Conservation (phyloP, 768 basidiomycete species). For the Mycena haematopus region DNA sequence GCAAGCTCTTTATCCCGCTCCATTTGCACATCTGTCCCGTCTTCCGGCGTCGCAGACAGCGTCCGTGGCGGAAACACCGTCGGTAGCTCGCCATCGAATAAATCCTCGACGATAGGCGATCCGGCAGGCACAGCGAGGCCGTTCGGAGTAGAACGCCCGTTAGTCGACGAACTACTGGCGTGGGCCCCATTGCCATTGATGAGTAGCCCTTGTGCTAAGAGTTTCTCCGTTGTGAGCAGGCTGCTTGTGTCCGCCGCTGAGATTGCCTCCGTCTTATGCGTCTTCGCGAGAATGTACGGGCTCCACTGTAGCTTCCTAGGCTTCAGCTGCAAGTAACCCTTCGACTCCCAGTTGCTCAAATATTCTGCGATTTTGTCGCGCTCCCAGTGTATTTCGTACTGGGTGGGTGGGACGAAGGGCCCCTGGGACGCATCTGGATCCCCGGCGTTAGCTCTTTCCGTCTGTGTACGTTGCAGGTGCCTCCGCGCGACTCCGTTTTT, state of each 20-base stretch:
- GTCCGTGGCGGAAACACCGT: constrained; percentile 3
- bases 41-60: constrained; percentile 7
- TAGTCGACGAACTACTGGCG: constrained; percentile 4
- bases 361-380: constrained; percentile 67
- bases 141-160: constrained; percentile 21
- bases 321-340: constrained; percentile 76
- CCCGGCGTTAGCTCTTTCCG: constrained; percentile 43
- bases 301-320: constrained; percentile 94
- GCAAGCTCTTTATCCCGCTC: constrained; percentile 26
- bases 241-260: constrained; percentile 28
- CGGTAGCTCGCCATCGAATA: constrained; percentile 14
- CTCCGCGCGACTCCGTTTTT: constrained; percentile 69
- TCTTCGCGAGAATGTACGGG: constrained; percentile 79
- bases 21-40: constrained; percentile 19
- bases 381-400: constrained; percentile 83
- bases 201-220: constrained; percentile 7
- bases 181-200: constrained; percentile 7
- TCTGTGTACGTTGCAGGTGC: constrained; percentile 65
- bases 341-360: constrained; percentile 72
- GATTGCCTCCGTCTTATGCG: constrained; percentile 33
- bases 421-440: constrained; percentile 48
- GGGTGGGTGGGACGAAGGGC: constrained; percentile 66
- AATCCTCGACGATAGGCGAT: constrained; percentile 15
- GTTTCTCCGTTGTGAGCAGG: constrained; percentile 24
- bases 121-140: constrained; percentile 8